Conservation (phyloP, 1,284 basidiomycete genomes). For the Trichosporon coremiiforme region DNA sequence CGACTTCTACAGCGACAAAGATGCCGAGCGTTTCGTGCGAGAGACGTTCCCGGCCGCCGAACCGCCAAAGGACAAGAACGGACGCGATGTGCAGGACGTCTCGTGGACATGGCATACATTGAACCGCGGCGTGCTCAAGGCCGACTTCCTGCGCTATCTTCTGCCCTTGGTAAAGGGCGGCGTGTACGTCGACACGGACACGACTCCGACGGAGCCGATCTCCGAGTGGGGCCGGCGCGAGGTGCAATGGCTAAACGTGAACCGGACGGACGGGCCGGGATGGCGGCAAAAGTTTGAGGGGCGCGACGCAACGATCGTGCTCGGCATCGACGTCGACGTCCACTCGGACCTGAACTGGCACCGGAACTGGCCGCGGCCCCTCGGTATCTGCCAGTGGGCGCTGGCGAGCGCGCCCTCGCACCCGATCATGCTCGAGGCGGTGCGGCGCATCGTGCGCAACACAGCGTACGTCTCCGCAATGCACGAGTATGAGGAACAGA, state of each 20-base stretch:
- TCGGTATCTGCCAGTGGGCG: conserved; percentile 57
- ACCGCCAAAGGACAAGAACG: conserved; percentile 4
- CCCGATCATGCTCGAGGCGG: conserved; percentile 55
- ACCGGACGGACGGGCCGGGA: conserved; percentile 39
- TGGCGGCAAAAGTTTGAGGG: conserved; percentile 37
- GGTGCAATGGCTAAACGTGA: conserved; percentile 40
- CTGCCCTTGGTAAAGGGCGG: conserved; percentile 55
- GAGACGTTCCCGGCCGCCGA: conserved; percentile 36
- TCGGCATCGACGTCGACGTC: conserved; percentile 57
- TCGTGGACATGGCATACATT: conserved; percentile 51
- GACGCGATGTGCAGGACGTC: conserved; percentile 30
- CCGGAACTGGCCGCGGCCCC: conserved; percentile 45
- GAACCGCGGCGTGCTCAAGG: conserved; percentile 52
- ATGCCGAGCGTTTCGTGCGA: conserved; percentile 47
- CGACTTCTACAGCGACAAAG: conserved; percentile 50
- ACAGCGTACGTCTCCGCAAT: conserved; percentile 29
- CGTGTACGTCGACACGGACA: conserved; percentile 57
- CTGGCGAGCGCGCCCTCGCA: conserved; percentile 51
- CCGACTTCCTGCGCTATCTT: conserved; percentile 57
- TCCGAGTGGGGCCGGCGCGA: conserved; percentile 46
- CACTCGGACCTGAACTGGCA: conserved; percentile 41
- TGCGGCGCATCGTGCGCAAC: conserved; percentile 51
- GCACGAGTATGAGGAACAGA: not conserved
- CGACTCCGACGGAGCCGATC: conserved; percentile 38
- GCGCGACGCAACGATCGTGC: conserved; percentile 44